Evolutionary conservation across 768 basidiomycete genomes (phyloP), one percentile per base, ranked within the genome.

Genomic region (Floccularia luteovirens): DNA sequence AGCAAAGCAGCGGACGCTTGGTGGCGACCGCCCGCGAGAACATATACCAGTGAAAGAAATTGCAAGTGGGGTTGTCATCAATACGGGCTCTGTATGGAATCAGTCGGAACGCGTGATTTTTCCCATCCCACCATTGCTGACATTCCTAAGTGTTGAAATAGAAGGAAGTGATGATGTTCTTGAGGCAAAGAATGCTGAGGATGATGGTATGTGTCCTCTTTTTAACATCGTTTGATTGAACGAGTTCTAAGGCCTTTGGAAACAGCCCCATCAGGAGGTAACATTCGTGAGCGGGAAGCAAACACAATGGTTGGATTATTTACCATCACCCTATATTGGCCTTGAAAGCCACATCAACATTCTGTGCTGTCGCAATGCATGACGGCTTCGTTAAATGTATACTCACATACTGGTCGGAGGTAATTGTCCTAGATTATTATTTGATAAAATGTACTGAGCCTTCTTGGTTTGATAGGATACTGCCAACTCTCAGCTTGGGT

Each of bases 241-340:
- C 37, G 11, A 20, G 28, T 27, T 38, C 31, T 27, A 22, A 10
- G 21, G 12, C 32, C 24, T 39, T 42, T 80, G 83, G 72, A n/a
- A 67, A 71, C 3, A 72, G 75, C n/a, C n/a, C n/a, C n/a, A n/a
- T n/a, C n/a, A n/a, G 13, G 90, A 91, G 51, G 70, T 97, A 12
- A 61, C 74, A 4, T 79, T 79, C 43, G 61, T 75, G 39, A 74
- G 65, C 51, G 70, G 74, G 24, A 80, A 79, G 61, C n/a, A n/a
- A n/a, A n/a, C 75, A 82, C 43, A 83, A 79, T 8, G 78, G 85
- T 39, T 98, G 93, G 91, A 59, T 93, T 31, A 93, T 97, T 59
- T 98, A 87, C 60, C 78, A 86, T 1, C 76, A 74, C 2, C 80
- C 84, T 19, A 78, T 77, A n/a, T 56, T 93, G 12, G 64, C 69